A percentile compares a stretch with the other conserved stretches of the same genome.
These are phyloP conservation scores for Dendrostoma leiphaemia DNA, from an alignment of 2,329 filamentous ascomycete genomes.

Conservation along the genomic window DNA sequence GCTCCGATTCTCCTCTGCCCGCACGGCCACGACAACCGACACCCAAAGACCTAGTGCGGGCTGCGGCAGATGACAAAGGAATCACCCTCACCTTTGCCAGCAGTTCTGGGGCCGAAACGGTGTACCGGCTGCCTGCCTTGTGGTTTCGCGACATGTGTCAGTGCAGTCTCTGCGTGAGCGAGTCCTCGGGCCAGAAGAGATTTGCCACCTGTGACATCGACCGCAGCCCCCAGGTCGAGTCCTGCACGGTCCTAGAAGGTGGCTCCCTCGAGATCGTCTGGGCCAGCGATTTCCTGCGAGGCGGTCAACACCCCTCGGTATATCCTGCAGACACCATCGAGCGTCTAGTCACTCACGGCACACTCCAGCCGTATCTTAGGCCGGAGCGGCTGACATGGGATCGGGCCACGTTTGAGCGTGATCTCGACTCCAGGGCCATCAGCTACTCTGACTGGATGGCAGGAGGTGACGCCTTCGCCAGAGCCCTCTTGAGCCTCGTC, in stretches of 20 bases:
- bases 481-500: conserved; percentile 61
- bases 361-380: conserved; percentile 29
- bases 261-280: conserved; percentile 59
- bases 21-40: too few species aligned
- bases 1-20: not conserved
- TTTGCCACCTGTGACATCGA: conserved; percentile 44
- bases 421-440: conserved; percentile 51
- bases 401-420: conserved; percentile 29
- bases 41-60: not conserved
- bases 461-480: conserved; percentile 53
- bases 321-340: conserved; percentile 30
- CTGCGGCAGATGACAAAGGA: not conserved
- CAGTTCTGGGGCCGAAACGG: not conserved
- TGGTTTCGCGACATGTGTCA: conserved; percentile 54
- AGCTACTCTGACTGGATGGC: conserved; percentile 72
- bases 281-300: conserved; percentile 42
- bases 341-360: conserved; percentile 25
- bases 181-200: conserved; percentile 58
- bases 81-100: not conserved
- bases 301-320: conserved; percentile 30
- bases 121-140: not conserved
- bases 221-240: conserved; percentile 29
- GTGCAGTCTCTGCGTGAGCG: conserved; percentile 52
- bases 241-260: conserved; percentile 31
- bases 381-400: conserved; percentile 42